Evolutionary conservation across 2,329 filamentous ascomycete species (phyloP).

Genomic region (Pseudopyricularia cyperi): DNA sequence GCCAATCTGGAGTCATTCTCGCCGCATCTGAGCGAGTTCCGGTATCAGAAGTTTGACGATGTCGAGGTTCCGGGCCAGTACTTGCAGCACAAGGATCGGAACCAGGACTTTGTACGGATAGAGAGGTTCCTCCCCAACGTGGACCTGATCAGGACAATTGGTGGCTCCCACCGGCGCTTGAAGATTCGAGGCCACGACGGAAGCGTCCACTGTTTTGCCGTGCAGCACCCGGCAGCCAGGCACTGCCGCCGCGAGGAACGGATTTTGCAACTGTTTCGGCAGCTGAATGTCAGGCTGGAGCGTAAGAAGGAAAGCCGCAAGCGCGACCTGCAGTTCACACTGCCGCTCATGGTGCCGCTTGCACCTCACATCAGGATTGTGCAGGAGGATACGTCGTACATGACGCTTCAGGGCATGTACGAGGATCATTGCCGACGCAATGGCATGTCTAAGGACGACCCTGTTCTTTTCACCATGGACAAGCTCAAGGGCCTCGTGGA

Average conservation of each 20-base stretch:
- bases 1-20: constrained; percentile 76
- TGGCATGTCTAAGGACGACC: constrained; percentile 86
- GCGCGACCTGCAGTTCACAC: constrained; percentile 87
- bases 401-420: constrained; percentile 87
- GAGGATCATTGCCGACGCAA: constrained; percentile 90
- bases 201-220: constrained; percentile 89
- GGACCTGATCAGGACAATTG: constrained; percentile 80
- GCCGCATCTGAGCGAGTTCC: constrained; percentile 87
- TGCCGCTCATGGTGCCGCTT: constrained; percentile 90
- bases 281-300: constrained; percentile 83
- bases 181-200: constrained; percentile 97
- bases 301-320: constrained; percentile 93
- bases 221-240: constrained; percentile 87
- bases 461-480: constrained; percentile 88
- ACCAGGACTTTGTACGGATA: constrained; percentile 94
- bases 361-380: constrained; percentile 91
- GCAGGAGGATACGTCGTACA: constrained; percentile 88
- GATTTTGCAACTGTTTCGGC: constrained; percentile 90
- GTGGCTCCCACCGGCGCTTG: constrained; percentile 80
- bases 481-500: constrained; percentile 71
- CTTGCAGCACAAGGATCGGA: constrained; percentile 94
- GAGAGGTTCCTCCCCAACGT: constrained; percentile 94
- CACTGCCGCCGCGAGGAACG: constrained; percentile 91
- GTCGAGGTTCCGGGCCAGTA: constrained; percentile 98
- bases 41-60: constrained; percentile 96